Percentiles rank a stretch among this genome's conserved stretches.
These are phyloP conservation scores for Solanum arcanum DNA, from an alignment of 257 asterid species.

Conservation along the genomic window DNA sequence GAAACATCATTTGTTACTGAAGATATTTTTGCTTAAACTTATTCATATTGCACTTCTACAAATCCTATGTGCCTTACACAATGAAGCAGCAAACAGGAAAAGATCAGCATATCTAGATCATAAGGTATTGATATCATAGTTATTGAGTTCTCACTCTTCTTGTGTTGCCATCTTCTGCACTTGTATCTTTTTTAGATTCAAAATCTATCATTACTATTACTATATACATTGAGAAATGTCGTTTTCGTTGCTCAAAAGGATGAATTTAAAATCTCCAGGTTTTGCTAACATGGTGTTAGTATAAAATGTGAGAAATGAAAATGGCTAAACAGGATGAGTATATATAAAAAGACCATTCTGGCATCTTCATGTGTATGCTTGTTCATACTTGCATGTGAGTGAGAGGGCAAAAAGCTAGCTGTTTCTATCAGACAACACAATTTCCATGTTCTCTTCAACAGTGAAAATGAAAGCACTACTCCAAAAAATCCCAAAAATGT, in stretches of 20 bases:
- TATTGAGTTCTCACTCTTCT: not conserved
- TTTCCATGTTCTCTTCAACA: constrained; percentile 8
- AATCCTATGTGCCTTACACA: not conserved
- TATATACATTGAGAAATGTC: not conserved
- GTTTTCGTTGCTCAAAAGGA: not conserved
- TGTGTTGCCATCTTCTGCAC: not conserved
- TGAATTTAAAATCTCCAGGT: not conserved
- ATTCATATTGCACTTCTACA: not conserved
- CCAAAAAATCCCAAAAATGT: not conserved
- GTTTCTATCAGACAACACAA: constrained; percentile 7
- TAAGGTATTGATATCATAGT: not conserved
- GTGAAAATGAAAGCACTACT: not conserved
- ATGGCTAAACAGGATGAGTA: not conserved
- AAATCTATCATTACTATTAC: not conserved
- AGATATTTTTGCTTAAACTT: constrained; percentile 59
- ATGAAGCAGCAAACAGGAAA: not conserved
- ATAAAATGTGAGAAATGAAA: not conserved
- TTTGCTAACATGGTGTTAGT: not conserved
- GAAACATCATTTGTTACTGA: constrained; percentile 44
- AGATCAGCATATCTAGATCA: not conserved
- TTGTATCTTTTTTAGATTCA: not conserved
- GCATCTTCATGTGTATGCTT: not conserved
- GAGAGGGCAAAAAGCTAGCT: not conserved
- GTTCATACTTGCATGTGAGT: constrained; percentile 9
- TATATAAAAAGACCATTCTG: not conserved